Evolutionary conservation across 495 filamentous ascomycete species (phyloP).

Genomic region (Neurospora terricola): DNA sequence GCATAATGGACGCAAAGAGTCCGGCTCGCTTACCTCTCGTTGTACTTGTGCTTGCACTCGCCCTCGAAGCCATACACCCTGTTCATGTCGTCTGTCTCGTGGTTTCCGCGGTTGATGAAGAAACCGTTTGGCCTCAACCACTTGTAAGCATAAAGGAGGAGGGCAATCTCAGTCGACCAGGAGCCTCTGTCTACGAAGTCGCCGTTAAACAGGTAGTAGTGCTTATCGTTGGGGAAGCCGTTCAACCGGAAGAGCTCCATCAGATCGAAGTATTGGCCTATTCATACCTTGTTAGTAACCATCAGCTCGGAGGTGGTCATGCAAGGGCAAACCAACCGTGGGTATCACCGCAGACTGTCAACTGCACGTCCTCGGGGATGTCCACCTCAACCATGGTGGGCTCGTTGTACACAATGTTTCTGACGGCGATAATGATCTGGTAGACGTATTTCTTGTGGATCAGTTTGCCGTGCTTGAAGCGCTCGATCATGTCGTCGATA

Average conservation of each 20-base stretch:
- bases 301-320: neutral
- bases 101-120: slow-evolving; percentile 97
- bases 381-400: slow-evolving; percentile 95
- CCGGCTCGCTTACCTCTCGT: slow-evolving; percentile 49
- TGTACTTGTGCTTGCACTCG: slow-evolving; percentile 97
- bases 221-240: slow-evolving; percentile 70
- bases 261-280: slow-evolving; percentile 95
- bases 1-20: neutral
- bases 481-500: slow-evolving; percentile 88
- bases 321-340: slow-evolving; percentile 52
- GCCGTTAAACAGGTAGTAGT: slow-evolving; percentile 96
- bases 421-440: slow-evolving; percentile 85
- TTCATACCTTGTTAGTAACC: slow-evolving; percentile 10
- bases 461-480: slow-evolving; percentile 94
- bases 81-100: slow-evolving; percentile 99
- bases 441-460: slow-evolving; percentile 94
- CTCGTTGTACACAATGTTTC: slow-evolving; percentile 81
- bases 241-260: slow-evolving; percentile 93
- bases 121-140: slow-evolving; percentile 80
- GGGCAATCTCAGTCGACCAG: slow-evolving; percentile 93
- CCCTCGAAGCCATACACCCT: slow-evolving; percentile 97
- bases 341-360: slow-evolving; percentile 97
- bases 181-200: slow-evolving; percentile 97
- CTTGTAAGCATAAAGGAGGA: slow-evolving; percentile 93
- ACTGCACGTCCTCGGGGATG: slow-evolving; percentile 58